Evolutionary conservation across 2,329 filamentous ascomycete genomes (phyloP), one percentile per base, ranked within the genome.

Genomic region (Penicillium sp.): DNA sequence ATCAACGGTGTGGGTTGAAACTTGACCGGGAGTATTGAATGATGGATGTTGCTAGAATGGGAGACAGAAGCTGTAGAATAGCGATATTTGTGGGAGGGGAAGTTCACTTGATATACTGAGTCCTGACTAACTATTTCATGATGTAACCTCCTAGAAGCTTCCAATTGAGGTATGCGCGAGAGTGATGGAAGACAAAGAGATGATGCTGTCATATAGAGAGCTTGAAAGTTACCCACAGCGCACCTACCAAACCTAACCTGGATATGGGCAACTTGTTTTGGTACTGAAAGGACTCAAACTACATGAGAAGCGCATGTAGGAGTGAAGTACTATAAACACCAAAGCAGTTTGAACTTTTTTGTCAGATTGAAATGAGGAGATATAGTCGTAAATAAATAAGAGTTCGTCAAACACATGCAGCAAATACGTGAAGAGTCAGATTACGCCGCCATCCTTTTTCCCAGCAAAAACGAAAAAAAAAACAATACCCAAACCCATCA

Each of bases 401-500:
- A 19, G 33, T 41, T 47, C n/a, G 30, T 18, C 10, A 35, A 38
- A 49, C 37, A n/a, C n/a, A 36, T 37, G 16, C 11, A 16, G 29
- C 11, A n/a, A 38, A 49, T 36, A 44, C 28, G 18, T 27, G 14
- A 38, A 37, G 28, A 49, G 36, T 36, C 27, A 29, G 34, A 49
- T 46, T 50, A 50, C 47, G 42, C 47, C 46, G 31, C 16, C 44
- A 25, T 42, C n/a, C n/a, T 45, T 28, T 29, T 29, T 22, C 22
- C 22, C 22, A 25, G 7, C 22, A 12, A n/a, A 13, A 35, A 10
- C 18, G 13, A 18, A 11, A 33, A 47, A 31, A 49, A 39, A 30
- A 35, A 14, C 44, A 16, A 46, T 52, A 53, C 50, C 55, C 50
- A 55, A 49, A 40, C 37, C 49, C 46, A 47, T 40, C 34, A 41